phyloP scores from a whole-genome alignment of 306 rosid genomes.

The Abrus pulchellus region DNA sequence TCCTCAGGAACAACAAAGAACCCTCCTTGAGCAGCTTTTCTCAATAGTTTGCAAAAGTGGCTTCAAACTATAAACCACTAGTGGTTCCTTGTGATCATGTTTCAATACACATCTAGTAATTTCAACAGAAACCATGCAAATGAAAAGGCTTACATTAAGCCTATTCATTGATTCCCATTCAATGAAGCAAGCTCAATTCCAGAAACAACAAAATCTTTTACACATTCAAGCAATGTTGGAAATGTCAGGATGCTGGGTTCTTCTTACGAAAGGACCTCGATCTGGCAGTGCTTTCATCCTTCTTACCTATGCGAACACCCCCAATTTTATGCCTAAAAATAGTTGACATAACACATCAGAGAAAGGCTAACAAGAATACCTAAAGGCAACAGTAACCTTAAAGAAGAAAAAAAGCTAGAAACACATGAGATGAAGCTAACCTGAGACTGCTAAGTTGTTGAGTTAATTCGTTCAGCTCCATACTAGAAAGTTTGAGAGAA shows the following conservation, averaged over 20 bases:
- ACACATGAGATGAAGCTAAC: slow-evolving; percentile 34
- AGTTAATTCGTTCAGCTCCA: slow-evolving; percentile 64
- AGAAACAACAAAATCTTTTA: slow-evolving; percentile 16
- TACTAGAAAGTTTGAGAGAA: slow-evolving; percentile 67
- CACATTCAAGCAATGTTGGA: neutral
- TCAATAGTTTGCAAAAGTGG: slow-evolving; percentile 23
- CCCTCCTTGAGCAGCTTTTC: slow-evolving; percentile 3
- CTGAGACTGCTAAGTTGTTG: slow-evolving; percentile 59
- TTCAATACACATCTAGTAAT: neutral
- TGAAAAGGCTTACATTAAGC: neutral
- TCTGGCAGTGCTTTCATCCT: slow-evolving; percentile 37
- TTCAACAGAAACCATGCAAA: slow-evolving; percentile 25
- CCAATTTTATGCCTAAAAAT: slow-evolving; percentile 53
- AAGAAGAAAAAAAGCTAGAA: neutral
- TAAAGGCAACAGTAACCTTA: neutral
- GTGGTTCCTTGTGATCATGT: neutral
- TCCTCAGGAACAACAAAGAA: neutral
- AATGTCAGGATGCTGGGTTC: slow-evolving; percentile 31
- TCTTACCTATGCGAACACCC: slow-evolving; percentile 36
- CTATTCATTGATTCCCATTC: slow-evolving; percentile 2
- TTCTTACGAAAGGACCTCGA: slow-evolving; percentile 47
- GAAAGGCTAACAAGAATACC: neutral
- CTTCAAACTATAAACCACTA: slow-evolving; percentile 24
- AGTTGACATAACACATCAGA: slow-evolving; percentile 29
- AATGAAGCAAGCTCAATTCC: slow-evolving; percentile 39